These are phyloP conservation scores for Alternaria triticimaculans DNA, from an alignment of 2,329 filamentous ascomycete genomes.

Conservation along the genomic window DNA sequence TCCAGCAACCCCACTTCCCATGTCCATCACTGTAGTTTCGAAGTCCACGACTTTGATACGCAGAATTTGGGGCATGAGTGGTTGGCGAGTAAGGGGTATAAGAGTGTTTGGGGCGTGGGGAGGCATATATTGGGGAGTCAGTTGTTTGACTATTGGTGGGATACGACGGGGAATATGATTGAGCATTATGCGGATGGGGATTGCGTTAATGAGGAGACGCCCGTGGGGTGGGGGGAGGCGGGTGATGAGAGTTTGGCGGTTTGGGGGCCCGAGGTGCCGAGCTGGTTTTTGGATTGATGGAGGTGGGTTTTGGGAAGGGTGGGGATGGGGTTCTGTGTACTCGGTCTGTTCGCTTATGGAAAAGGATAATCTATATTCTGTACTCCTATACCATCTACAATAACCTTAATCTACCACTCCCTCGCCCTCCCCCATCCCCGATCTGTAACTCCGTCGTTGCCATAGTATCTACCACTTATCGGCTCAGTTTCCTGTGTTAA, in stretches of 20 bases:
- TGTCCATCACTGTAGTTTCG: conserved; percentile 73
- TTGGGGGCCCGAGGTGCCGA: conserved; percentile 52
- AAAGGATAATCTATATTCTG: background rate
- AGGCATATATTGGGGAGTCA: conserved; percentile 73
- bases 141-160: conserved; percentile 77
- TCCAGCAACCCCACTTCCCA: conserved; percentile 51
- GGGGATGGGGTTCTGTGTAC: background rate
- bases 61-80: conserved; percentile 75
- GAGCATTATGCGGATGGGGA: conserved; percentile 77
- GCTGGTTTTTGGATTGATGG: conserved; percentile 43
- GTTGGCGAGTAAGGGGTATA: conserved; percentile 67
- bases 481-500: conserved; percentile 1
- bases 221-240: conserved; percentile 51
- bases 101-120: conserved; percentile 73
- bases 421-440: conserved; percentile 19
- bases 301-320: background rate
- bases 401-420: conserved; percentile 7
- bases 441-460: conserved; percentile 17
- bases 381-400: background rate
- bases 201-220: conserved; percentile 64
- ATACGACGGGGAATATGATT: conserved; percentile 67
- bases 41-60: conserved; percentile 73
- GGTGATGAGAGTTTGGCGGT: conserved; percentile 52
- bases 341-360: background rate
- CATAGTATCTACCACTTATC: conserved; percentile 23